These are phyloP conservation scores for Venturia nashicola DNA, from an alignment of 2,329 filamentous ascomycete species.

Conservation along the genomic window DNA sequence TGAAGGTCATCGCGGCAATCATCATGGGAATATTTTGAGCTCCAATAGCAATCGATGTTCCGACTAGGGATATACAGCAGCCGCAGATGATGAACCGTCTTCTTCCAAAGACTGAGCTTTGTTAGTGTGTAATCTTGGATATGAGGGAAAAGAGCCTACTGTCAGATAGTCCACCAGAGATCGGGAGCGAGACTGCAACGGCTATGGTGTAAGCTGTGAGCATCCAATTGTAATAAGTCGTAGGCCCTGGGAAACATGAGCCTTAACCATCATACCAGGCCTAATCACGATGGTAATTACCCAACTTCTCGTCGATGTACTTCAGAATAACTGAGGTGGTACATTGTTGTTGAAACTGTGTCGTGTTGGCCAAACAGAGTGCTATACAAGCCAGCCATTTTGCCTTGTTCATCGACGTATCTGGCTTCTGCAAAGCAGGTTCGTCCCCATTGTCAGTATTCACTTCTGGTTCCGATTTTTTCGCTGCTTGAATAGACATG, in stretches of 20 bases:
- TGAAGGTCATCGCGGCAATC: conserved; percentile 7
- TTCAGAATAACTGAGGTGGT: conserved; percentile 11
- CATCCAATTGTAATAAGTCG: conserved; percentile 12
- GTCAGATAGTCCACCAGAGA: conserved; percentile 9
- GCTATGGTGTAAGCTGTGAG: conserved; percentile 5
- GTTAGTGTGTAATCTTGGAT: neutral
- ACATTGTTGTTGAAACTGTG: conserved; percentile 3
- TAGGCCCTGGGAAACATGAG: conserved; percentile 8
- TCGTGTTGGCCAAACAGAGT: conserved; percentile 7
- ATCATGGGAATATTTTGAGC: conserved; percentile 7
- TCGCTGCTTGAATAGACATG: neutral
- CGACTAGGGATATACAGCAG: conserved; percentile 4
- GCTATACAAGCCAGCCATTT: conserved; percentile 10
- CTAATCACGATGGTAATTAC: neutral
- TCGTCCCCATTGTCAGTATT: neutral
- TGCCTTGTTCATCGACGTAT: conserved; percentile 3
- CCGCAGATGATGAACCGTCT: conserved; percentile 9
- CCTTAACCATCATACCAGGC: neutral
- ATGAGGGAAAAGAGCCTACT: neutral
- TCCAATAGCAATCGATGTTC: neutral
- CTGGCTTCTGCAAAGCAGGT: neutral
- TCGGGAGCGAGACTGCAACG: conserved; percentile 6
- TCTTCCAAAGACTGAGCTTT: conserved; percentile 7
- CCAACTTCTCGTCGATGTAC: conserved; percentile 8
- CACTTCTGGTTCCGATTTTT: neutral